Base-by-base conservation (phyloP, 2,329 filamentous ascomycete species). In the Oidium heveae region DNA sequence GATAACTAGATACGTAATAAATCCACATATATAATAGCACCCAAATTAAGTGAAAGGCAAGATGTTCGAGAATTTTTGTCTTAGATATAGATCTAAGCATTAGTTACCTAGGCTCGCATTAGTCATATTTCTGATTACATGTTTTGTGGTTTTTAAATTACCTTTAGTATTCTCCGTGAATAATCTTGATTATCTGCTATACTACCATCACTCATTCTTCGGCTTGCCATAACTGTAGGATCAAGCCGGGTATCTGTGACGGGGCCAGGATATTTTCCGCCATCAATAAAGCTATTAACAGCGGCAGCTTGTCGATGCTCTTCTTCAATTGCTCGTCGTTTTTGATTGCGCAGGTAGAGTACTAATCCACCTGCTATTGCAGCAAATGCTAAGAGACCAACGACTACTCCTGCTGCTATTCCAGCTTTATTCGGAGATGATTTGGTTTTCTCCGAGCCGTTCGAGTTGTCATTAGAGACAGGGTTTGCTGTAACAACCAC, bases 161-260 rank as follows among this genome's bases (percentile, higher is more conserved):
- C 89, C 79, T 93, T 85, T 65, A 96, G 76, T 68, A 96, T 95
- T 70, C 85, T 84, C 70, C 89, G 80, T 58, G 89, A 95, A 71
- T 94, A 96, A 68, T 96, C 89, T 69, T 94, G 80, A 69, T 95
- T 93, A 67, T 96, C 89, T 54, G 88, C 89, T 67, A 96, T 95
- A 68, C 88, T 95, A 61, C 89, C 89, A 64, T 91, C 86, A 69
- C 89, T 95, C 71, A 89, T 76, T 68, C 88, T 79, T 65, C 86
- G 76, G 61, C 87, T 78, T 56, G 82, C 81, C 75, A 93, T 81
- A 59, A 87, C 77, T 55, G 74, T 80, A 8, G 87, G 86, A 60
- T 96, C 89, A 56, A 95, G 78, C 55, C 89, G 79, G 44, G 84
- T 81, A 65, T 96, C 89, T 15, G 79, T 79, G 69, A 85, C 81